Conservation (phyloP, 148 eudicot species). For the Cornus controversa region DNA sequence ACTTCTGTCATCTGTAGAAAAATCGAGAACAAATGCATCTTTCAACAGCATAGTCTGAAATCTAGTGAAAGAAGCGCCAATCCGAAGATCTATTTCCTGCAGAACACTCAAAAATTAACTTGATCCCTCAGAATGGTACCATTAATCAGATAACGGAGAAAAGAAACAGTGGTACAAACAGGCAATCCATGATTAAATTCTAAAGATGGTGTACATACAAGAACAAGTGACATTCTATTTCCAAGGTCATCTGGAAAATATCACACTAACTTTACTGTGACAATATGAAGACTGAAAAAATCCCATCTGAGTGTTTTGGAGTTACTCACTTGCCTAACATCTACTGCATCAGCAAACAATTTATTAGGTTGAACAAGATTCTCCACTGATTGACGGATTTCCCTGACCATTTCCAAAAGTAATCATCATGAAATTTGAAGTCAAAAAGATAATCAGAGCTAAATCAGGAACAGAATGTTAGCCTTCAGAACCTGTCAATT, state of each 20-base stretch:
- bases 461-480: not conserved
- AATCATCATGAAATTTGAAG: not conserved
- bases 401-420: conserved; percentile 47
- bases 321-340: conserved; percentile 82
- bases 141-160: not conserved
- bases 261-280: not conserved
- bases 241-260: not conserved
- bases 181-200: not conserved
- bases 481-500: conserved; percentile 50
- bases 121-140: conserved; percentile 12
- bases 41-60: conserved; percentile 95
- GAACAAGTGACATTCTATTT: not conserved
- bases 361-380: conserved; percentile 75
- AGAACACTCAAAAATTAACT: conserved; percentile 22
- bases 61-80: conserved; percentile 97
- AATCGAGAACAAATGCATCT: conserved; percentile 78
- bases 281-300: not conserved
- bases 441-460: not conserved
- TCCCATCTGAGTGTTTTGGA: not conserved
- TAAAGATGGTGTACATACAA: not conserved
- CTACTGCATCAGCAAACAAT: conserved; percentile 84
- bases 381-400: conserved; percentile 69
- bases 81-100: conserved; percentile 97
- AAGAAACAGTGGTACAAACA: not conserved
- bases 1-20: conserved; percentile 62